These are phyloP conservation scores for Amauroascus verrucosus DNA, from an alignment of 2,329 filamentous ascomycete species.

Conservation along the genomic window DNA sequence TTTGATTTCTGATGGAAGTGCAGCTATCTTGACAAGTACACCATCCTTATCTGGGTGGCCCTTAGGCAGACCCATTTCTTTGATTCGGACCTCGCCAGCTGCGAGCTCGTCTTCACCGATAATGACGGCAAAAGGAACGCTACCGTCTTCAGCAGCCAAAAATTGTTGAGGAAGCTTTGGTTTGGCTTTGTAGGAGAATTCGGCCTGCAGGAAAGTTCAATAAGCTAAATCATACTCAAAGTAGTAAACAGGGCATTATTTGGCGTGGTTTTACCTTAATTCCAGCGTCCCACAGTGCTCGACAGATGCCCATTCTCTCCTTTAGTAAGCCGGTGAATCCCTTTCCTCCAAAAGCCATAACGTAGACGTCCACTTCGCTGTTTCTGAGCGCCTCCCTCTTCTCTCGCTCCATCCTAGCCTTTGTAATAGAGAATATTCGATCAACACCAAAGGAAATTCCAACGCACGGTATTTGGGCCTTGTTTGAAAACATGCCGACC, in stretches of 20 bases:
- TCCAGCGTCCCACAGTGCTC: constrained; percentile 71
- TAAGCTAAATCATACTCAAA: constrained; percentile 18
- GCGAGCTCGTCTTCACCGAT: constrained; percentile 83
- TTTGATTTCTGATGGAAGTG: constrained; percentile 21
- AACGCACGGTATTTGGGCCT: constrained; percentile 77
- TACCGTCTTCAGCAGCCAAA: constrained; percentile 71
- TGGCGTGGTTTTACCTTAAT: constrained; percentile 53
- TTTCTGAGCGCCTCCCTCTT: constrained; percentile 48
- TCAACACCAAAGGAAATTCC: constrained; percentile 92
- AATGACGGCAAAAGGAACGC: constrained; percentile 77
- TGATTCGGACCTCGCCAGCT: constrained; percentile 74
- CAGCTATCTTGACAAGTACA: constrained; percentile 53
- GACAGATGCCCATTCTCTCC: constrained; percentile 72
- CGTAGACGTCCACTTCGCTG: constrained; percentile 78
- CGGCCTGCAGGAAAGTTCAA: constrained; percentile 45
- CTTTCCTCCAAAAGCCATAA: constrained; percentile 91
- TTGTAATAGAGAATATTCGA: constrained; percentile 86
- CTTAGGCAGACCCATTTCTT: constrained; percentile 69
- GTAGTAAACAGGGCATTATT: not conserved
- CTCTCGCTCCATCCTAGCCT: constrained; percentile 57
- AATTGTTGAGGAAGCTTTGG: constrained; percentile 83
- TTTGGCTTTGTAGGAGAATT: constrained; percentile 83
- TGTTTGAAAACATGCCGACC: constrained; percentile 85
- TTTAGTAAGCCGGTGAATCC: constrained; percentile 68
- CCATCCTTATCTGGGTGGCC: constrained; percentile 88